phyloP scores from a whole-genome alignment of 441 rosid genomes.

The Macaranga tanarius region DNA sequence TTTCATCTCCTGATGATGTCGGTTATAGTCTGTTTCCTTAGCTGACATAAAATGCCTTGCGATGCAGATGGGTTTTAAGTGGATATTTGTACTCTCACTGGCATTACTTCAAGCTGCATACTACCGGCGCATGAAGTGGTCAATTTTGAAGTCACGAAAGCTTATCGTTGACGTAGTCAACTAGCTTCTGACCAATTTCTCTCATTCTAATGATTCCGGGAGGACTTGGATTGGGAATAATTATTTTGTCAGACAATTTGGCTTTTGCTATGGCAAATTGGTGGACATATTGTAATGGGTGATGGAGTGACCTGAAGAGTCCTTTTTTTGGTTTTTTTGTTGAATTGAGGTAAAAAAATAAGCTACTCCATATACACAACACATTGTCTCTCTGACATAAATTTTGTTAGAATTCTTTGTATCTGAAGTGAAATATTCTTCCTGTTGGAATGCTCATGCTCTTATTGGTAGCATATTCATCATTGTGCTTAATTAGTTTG shows the following conservation, averaged over 20 bases:
- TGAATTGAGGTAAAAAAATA: slow-evolving; percentile 37
- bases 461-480: not conserved
- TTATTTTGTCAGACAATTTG: slow-evolving; percentile 33
- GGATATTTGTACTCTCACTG: slow-evolving; percentile 94
- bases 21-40: not conserved
- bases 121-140: slow-evolving; percentile 92
- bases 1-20: not conserved
- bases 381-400: slow-evolving; percentile 1
- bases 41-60: not conserved
- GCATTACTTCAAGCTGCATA: slow-evolving; percentile 98
- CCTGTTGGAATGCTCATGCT: not conserved
- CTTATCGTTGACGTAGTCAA: slow-evolving; percentile 93
- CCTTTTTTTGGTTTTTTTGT: slow-evolving; percentile 8
- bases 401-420: slow-evolving; percentile 22
- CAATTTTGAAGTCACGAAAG: slow-evolving; percentile 85
- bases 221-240: slow-evolving; percentile 33
- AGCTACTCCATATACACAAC: slow-evolving; percentile 25
- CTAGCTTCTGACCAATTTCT: slow-evolving; percentile 36
- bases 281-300: slow-evolving; percentile 24
- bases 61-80: slow-evolving; percentile 98
- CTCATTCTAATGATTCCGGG: slow-evolving; percentile 16
- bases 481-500: not conserved
- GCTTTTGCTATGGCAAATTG: slow-evolving; percentile 33
- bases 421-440: not conserved
- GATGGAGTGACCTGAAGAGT: slow-evolving; percentile 29